phyloP scores from a whole-genome alignment of 1,284 basidiomycete species.

The Cryptococcus sp. region DNA sequence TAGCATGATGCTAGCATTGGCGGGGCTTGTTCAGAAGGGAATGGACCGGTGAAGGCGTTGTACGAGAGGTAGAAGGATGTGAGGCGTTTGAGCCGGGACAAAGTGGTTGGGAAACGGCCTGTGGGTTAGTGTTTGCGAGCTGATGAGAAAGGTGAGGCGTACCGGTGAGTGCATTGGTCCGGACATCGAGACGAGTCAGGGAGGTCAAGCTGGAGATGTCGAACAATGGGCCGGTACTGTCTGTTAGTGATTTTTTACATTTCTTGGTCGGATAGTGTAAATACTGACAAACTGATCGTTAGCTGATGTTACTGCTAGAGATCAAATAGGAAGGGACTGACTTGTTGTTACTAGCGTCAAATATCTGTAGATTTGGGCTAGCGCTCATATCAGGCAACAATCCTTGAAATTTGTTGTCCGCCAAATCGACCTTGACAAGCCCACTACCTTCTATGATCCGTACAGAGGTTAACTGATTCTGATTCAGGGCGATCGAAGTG shows the following conservation, averaged over 20 bases:
- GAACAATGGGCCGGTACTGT: slow-evolving; percentile 18
- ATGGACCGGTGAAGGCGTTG: slow-evolving; percentile 12
- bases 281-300: too few species aligned
- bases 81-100: slow-evolving; percentile 1
- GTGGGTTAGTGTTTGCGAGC: not conserved
- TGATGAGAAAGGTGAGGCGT: not conserved
- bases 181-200: slow-evolving; percentile 17
- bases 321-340: slow-evolving; percentile 3
- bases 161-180: slow-evolving; percentile 15
- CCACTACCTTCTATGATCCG: not conserved
- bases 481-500: not conserved
- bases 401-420: slow-evolving; percentile 9
- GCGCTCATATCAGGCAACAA: slow-evolving; percentile 12
- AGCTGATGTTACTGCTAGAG: not conserved
- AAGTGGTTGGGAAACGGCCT: slow-evolving; percentile 9
- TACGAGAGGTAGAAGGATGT: slow-evolving; percentile 17
- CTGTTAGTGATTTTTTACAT: not conserved
- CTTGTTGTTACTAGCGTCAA: slow-evolving; percentile 15
- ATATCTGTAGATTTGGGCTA: slow-evolving; percentile 2
- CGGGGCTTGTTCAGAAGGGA: slow-evolving; percentile 9
- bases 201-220: slow-evolving; percentile 10
- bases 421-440: slow-evolving; percentile 9
- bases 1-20: slow-evolving; percentile 7
- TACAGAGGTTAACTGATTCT: slow-evolving; percentile 8
- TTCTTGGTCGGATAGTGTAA: too few species aligned